Conservation (phyloP, 2,329 filamentous ascomycete species). For the Coniella lustricola region DNA sequence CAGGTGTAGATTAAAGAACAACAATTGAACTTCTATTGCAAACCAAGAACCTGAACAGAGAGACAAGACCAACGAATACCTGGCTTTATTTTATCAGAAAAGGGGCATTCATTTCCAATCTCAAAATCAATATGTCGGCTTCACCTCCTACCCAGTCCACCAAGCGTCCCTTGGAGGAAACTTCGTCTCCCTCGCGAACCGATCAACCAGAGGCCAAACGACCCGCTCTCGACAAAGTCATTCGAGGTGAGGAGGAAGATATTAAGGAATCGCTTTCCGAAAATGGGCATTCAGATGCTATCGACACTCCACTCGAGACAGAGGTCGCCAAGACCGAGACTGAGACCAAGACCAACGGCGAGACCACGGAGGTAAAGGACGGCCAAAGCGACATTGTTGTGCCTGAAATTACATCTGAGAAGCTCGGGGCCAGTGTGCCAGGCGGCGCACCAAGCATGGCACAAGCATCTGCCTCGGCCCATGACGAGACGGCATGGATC, state of each 20-base stretch:
- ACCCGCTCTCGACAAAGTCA: constrained; percentile 86
- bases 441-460: constrained; percentile 31
- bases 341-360: constrained; percentile 42
- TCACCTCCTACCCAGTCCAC: constrained; percentile 62
- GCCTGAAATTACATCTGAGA: constrained; percentile 52
- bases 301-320: constrained; percentile 28
- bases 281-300: constrained; percentile 25
- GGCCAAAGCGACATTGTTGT: constrained; percentile 63
- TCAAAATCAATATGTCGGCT: constrained; percentile 61
- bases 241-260: constrained; percentile 59
- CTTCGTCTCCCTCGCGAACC: constrained; percentile 85
- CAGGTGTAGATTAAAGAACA: constrained; percentile 67
- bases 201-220: constrained; percentile 97
- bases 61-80: constrained; percentile 38
- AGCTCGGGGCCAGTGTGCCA: constrained; percentile 35
- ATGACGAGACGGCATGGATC: constrained; percentile 94
- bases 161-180: constrained; percentile 95
- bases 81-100: constrained; percentile 32
- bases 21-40: constrained; percentile 41
- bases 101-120: constrained; percentile 18
- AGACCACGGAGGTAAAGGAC: constrained; percentile 46
- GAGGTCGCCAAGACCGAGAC: constrained; percentile 44
- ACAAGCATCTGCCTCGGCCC: constrained; percentile 45
- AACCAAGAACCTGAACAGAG: constrained; percentile 22
- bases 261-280: constrained; percentile 39